Percentiles rank a stretch among this genome's conserved stretches.
Conservation (phyloP, 2,329 filamentous ascomycete species). For the Ophiocordyceps camponoti-floridani region DNA sequence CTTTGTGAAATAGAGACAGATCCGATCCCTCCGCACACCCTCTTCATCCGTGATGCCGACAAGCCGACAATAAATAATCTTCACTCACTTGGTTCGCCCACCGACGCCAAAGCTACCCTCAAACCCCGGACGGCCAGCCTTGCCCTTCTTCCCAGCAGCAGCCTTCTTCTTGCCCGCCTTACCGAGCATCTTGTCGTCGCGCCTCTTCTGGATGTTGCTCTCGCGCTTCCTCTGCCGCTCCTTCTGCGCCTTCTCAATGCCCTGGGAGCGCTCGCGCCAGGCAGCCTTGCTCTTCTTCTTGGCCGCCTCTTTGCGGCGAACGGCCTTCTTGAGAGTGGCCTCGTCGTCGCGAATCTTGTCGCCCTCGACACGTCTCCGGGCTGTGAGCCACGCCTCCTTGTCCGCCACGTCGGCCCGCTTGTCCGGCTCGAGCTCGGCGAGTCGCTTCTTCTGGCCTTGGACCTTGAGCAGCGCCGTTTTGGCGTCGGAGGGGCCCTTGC, state of each 20-base stretch:
- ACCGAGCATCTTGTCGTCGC: slow-evolving; percentile 50
- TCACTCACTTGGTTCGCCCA: slow-evolving; percentile 24
- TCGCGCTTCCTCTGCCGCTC: slow-evolving; percentile 70
- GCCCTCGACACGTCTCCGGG: slow-evolving; percentile 73
- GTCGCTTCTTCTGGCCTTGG: slow-evolving; percentile 69
- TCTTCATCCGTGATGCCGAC: background rate
- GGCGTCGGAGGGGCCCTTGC: slow-evolving; percentile 69
- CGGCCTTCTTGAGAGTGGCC: slow-evolving; percentile 72
- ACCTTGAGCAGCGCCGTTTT: slow-evolving; percentile 73
- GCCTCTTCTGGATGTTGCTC: slow-evolving; percentile 56
- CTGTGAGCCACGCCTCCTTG: slow-evolving; percentile 88
- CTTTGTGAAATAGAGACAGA: too few species aligned
- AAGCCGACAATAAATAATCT: background rate
- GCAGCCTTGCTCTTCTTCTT: slow-evolving; percentile 89
- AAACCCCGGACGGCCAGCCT: slow-evolving; percentile 44
- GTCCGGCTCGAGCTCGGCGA: slow-evolving; percentile 55
- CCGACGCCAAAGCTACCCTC: slow-evolving; percentile 48
- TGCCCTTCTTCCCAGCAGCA: slow-evolving; percentile 22
- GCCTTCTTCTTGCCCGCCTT: slow-evolving; percentile 42
- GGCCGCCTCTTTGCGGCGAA: slow-evolving; percentile 78
- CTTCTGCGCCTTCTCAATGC: slow-evolving; percentile 58
- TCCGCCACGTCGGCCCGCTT: slow-evolving; percentile 79
- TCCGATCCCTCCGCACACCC: too few species aligned
- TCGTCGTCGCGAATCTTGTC: slow-evolving; percentile 82
- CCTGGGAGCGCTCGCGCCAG: slow-evolving; percentile 58